phyloP scores from a whole-genome alignment of 768 basidiomycete species.

The Lentinula boryana region DNA sequence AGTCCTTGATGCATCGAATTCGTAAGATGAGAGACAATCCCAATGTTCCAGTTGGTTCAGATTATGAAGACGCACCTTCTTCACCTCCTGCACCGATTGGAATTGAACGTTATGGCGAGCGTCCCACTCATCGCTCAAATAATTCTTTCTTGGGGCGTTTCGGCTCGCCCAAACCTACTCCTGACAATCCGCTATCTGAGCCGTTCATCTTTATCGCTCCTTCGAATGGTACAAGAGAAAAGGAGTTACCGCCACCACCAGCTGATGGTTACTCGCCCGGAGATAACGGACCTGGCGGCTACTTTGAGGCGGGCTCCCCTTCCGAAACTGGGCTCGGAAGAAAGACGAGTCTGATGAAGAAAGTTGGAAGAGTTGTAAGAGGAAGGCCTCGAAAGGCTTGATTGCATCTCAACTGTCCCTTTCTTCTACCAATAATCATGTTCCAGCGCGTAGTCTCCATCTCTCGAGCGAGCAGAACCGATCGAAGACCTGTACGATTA shows the following conservation, averaged over 20 bases:
- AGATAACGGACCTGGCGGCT: conserved; percentile 27
- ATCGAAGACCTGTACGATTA: not conserved
- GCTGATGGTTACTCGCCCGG: conserved; percentile 36
- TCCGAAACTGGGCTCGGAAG: conserved; percentile 47
- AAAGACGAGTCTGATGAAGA: conserved; percentile 77
- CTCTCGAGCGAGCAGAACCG: not conserved
- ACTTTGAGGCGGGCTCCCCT: conserved; percentile 42
- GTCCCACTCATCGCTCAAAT: conserved; percentile 68
- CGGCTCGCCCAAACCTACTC: conserved; percentile 29
- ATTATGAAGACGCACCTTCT: conserved; percentile 37
- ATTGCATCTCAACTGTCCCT: not conserved
- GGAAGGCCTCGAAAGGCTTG: conserved; percentile 18
- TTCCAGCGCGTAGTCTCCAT: not conserved
- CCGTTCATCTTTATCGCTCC: conserved; percentile 65
- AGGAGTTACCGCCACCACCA: conserved; percentile 45
- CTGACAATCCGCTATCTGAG: conserved; percentile 32
- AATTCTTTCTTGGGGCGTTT: conserved; percentile 78
- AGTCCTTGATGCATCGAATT: conserved; percentile 84
- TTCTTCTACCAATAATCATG: not conserved
- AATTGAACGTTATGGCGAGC: conserved; percentile 23
- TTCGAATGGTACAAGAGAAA: conserved; percentile 33
- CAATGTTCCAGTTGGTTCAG: conserved; percentile 64
- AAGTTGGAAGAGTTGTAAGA: conserved; percentile 68
- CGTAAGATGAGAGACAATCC: conserved; percentile 84
- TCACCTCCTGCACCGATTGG: conserved; percentile 19